phyloP scores from a whole-genome alignment of 78 protist species.

The Emiliania huxleyi region DNA sequence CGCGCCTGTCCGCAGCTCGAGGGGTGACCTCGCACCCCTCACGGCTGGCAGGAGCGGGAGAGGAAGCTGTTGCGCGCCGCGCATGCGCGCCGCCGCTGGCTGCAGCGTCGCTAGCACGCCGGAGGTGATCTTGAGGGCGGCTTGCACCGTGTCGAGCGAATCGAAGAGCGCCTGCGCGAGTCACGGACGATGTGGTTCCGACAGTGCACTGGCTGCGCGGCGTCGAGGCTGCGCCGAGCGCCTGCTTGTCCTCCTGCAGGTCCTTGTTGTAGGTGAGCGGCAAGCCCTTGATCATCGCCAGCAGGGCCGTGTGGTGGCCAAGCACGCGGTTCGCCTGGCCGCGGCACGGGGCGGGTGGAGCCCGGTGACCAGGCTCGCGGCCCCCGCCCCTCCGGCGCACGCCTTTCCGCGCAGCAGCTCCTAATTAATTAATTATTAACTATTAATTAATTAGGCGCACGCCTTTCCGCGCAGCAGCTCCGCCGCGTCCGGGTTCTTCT shows the following conservation, averaged over 20 bases:
- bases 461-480: conserved; percentile 74
- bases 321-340: conserved; percentile 56
- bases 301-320: conserved; percentile 35
- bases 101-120: conserved; percentile 61
- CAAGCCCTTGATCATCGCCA: conserved; percentile 58
- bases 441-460: too few relatives aligned
- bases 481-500: conserved; percentile 76
- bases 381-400: too few relatives aligned
- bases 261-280: conserved; percentile 81
- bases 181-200: too few relatives aligned
- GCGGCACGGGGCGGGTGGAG: too few relatives aligned
- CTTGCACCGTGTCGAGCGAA: conserved; percentile 41
- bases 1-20: too few relatives aligned
- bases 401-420: conserved; percentile 74
- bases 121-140: conserved; percentile 44
- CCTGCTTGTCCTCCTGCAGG: conserved; percentile 70
- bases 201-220: too few relatives aligned
- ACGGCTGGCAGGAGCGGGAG: not conserved
- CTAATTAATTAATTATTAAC: too few relatives aligned
- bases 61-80: not conserved
- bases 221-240: too few relatives aligned
- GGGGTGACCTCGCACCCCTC: conserved; percentile 5
- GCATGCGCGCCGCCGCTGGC: conserved; percentile 16
- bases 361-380: too few relatives aligned
- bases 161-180: conserved; percentile 69